phyloP scores from a whole-genome alignment of 2,329 filamentous ascomycete species.

The Pseudogymnoascus sp. region DNA sequence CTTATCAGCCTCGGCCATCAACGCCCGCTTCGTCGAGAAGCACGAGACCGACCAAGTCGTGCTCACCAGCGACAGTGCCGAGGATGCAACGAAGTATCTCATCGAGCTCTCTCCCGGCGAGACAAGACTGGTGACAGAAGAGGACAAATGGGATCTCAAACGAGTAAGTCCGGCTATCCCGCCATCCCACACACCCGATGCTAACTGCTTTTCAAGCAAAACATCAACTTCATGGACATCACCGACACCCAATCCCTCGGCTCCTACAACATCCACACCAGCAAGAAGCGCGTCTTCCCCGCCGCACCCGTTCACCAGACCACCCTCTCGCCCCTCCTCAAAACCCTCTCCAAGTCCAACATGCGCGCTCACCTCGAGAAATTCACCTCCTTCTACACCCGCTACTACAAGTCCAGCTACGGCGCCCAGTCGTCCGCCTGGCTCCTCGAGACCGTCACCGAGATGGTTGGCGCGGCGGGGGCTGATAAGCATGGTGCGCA shows the following conservation, averaged over 20 bases:
- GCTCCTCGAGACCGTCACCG: conserved; percentile 68
- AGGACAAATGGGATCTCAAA: conserved; percentile 88
- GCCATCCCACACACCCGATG: neutral
- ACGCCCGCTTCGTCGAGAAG: conserved; percentile 49
- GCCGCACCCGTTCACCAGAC: conserved; percentile 56
- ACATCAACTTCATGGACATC: conserved; percentile 89
- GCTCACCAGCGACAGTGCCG: conserved; percentile 32
- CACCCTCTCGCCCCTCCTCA: conserved; percentile 58
- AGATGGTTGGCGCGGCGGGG: conserved; percentile 62
- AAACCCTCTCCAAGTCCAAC: conserved; percentile 62
- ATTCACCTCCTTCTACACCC: conserved; percentile 71
- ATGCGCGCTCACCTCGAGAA: conserved; percentile 73
- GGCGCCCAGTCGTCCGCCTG: conserved; percentile 82
- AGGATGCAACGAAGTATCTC: conserved; percentile 50
- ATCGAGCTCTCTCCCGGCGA: conserved; percentile 81
- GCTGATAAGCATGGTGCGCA: conserved; percentile 58
- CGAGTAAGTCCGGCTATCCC: conserved; percentile 48
- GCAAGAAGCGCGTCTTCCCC: conserved; percentile 53
- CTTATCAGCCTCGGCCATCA: conserved; percentile 44
- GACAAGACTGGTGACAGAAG: conserved; percentile 81
- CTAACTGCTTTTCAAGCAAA: conserved; percentile 50
- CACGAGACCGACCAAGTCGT: conserved; percentile 44
- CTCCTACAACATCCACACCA: conserved; percentile 30
- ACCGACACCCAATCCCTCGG: conserved; percentile 66
- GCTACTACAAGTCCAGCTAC: conserved; percentile 72